Evolutionary conservation across 225 moss, liverwort and hornwort species (phyloP).

Genomic region (Physcomitrellopsis africana): DNA sequence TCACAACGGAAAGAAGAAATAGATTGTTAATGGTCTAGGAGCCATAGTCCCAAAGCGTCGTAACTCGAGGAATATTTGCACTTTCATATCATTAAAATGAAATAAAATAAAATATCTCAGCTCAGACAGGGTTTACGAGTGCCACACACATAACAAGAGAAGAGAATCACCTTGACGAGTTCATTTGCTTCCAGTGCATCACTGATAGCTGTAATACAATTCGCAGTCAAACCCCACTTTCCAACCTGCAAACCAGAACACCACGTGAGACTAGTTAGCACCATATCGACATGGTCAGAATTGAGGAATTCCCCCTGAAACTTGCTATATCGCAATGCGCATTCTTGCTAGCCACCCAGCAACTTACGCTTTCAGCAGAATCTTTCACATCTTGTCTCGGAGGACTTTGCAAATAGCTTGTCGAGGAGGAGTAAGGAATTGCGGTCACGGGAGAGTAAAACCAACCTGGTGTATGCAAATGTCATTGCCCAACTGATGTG

Average conservation of each 20-base stretch:
- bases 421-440: neutral
- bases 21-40: neutral
- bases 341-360: too few relatives aligned
- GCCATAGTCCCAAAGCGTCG: neutral
- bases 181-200: slow-evolving; percentile 91
- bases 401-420: too few relatives aligned
- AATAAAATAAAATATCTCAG: neutral
- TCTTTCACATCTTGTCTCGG: too few relatives aligned
- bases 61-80: too few relatives aligned
- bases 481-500: slow-evolving; percentile 72
- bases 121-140: neutral
- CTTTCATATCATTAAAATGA: too few relatives aligned
- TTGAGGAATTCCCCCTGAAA: too few relatives aligned
- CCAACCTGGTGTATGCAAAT: slow-evolving; percentile 84
- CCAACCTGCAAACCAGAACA: slow-evolving; percentile 65
- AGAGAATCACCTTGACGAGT: slow-evolving; percentile 69
- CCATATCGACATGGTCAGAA: too few relatives aligned
- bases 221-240: slow-evolving; percentile 80
- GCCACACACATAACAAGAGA: neutral
- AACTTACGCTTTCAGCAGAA: too few relatives aligned
- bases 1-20: neutral
- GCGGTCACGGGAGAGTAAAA: neutral
- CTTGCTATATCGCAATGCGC: too few relatives aligned
- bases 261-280: neutral
- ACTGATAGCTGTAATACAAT: slow-evolving; percentile 74